Conservation (phyloP, 208 protist species). For the Jaenimonas drosophilae region DNA sequence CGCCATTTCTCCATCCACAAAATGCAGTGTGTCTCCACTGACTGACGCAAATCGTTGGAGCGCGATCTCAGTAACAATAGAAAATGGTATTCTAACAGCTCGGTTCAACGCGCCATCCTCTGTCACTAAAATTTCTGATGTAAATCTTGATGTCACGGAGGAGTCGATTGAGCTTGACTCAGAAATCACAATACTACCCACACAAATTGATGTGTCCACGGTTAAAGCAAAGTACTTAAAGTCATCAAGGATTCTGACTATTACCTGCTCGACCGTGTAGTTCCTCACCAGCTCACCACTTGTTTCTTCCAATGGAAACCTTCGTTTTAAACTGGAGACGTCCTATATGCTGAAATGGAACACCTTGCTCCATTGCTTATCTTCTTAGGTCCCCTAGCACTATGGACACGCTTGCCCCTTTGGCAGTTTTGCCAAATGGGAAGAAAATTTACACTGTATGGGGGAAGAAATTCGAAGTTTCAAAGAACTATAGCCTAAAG, state of each 20-base stretch:
- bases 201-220: conserved; percentile 19
- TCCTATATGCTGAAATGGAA: background rate
- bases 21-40: background rate
- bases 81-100: background rate
- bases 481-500: conserved; percentile 49
- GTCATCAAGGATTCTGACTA: conserved; percentile 21
- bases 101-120: background rate
- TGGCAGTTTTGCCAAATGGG: conserved; percentile 42
- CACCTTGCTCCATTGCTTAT: conserved; percentile 7
- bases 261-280: conserved; percentile 34
- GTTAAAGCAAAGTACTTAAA: conserved; percentile 56
- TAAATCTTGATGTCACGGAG: conserved; percentile 9
- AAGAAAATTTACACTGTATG: conserved; percentile 74
- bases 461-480: conserved; percentile 82
- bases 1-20: background rate
- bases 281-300: too few species aligned
- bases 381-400: conserved; percentile 6
- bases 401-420: conserved; percentile 39
- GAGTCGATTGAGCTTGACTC: conserved; percentile 41
- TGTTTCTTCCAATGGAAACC: background rate
- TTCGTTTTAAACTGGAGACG: background rate
- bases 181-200: conserved; percentile 19
- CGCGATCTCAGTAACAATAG: background rate
- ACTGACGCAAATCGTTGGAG: background rate
- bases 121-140: background rate